phyloP scores from a whole-genome alignment of 1,139 yeast genomes.

The Sugiyamaella xylanicola region DNA sequence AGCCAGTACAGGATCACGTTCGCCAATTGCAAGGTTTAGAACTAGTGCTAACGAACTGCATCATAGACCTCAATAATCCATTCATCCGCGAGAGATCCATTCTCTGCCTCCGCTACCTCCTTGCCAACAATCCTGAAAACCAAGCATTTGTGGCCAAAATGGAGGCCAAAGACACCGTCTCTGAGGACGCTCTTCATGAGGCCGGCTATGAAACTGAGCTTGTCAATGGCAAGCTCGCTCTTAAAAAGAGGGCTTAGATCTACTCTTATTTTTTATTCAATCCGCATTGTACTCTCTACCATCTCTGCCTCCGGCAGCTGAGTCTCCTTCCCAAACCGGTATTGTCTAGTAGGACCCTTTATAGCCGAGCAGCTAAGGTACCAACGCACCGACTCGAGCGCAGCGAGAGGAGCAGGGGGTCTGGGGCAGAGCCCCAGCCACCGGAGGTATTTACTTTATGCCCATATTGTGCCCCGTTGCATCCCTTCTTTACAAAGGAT shows the following conservation, averaged over 20 bases:
- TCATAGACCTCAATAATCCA: conserved; percentile 86
- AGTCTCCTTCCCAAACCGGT: too few species aligned
- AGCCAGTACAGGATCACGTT: conserved; percentile 63
- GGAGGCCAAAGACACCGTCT: conserved; percentile 58
- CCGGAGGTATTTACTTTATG: too few species aligned
- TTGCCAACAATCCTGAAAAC: conserved; percentile 64
- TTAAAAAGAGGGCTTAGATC: conserved; percentile 38
- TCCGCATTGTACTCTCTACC: too few species aligned
- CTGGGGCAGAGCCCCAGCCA: conserved; percentile 4
- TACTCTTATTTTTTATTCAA: too few species aligned
- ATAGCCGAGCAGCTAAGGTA: too few species aligned
- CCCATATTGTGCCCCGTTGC: too few species aligned
- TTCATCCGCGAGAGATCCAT: conserved; percentile 83
- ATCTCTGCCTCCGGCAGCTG: too few species aligned
- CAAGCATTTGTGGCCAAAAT: conserved; percentile 71
- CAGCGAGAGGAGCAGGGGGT: background rate
- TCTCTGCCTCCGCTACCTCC: conserved; percentile 67
- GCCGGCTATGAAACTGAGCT: conserved; percentile 65
- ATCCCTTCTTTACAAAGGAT: too few species aligned
- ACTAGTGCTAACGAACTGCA: conserved; percentile 74
- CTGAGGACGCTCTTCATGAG: conserved; percentile 53
- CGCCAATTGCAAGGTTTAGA: conserved; percentile 70
- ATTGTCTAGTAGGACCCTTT: background rate
- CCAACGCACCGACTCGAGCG: too few species aligned
- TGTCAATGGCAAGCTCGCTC: conserved; percentile 54